Conservation (phyloP, 805 yeast genomes). For the Priceomyces haplophilus region DNA sequence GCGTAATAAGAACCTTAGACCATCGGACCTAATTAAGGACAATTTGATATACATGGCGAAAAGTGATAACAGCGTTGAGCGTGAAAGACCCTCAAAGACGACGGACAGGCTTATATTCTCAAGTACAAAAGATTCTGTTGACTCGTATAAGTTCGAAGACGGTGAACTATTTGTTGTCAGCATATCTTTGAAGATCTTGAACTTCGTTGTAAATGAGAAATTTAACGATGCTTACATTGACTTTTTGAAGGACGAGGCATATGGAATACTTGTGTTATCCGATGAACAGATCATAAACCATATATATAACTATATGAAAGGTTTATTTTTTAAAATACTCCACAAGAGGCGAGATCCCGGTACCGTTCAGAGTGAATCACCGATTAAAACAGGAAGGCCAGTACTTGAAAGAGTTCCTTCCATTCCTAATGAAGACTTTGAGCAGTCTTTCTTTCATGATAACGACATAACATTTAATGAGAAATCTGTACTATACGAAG, state of each 20-base stretch:
- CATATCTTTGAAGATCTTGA: conserved; percentile 21
- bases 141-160: conserved; percentile 5
- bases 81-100: neutral
- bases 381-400: neutral
- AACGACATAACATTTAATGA: conserved; percentile 6
- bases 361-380: neutral
- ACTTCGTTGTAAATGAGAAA: conserved; percentile 19
- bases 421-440: neutral
- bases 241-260: conserved; percentile 31
- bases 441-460: conserved; percentile 1
- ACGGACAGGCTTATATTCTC: neutral
- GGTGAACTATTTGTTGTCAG: conserved; percentile 36
- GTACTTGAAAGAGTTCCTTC: neutral
- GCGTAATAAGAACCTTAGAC: conserved; percentile 25
- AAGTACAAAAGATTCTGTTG: neutral
- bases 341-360: neutral
- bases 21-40: conserved; percentile 33
- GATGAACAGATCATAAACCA: conserved; percentile 24
- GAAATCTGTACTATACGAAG: conserved; percentile 13
- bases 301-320: conserved; percentile 26
- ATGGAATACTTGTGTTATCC: conserved; percentile 25
- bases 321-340: conserved; percentile 12
- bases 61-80: neutral
- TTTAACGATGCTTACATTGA: conserved; percentile 15
- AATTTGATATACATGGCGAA: conserved; percentile 35